Evolutionary conservation across 805 yeast species (phyloP), one percentile per base, ranked within the genome.

Genomic region (Wickerhamiella cacticola): DNA sequence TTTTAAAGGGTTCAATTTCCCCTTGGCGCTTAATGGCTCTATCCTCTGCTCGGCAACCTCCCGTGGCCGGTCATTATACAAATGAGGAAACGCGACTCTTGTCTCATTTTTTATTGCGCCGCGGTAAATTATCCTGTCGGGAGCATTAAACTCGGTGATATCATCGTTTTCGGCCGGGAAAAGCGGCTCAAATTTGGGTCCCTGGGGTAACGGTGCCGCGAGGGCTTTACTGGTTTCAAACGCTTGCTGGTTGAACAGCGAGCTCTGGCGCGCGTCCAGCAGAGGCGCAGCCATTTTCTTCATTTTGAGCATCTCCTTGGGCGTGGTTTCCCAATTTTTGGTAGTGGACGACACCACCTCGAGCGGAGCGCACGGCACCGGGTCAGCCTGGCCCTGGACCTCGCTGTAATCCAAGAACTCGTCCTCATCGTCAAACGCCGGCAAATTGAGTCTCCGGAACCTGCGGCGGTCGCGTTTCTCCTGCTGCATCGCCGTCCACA

Each of bases 391-490:
- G 42, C 29, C 42, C 21, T 39, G 29, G 0, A 79, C 66, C 48
- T 86, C 94, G n/a, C 78, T 58, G 79, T 84, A 92, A 49, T 80
- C 75, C 26, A 88, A 59, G 1, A 95, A 94, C 0, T 96, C 96
- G 62, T 89, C 97, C 63, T 92, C 98, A 60, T 92, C 99, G 63
- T 92, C 98, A 65, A 89, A 87, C 0, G 94, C 88, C 1, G 99
- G 99, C 55, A 92, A 83, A 49, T 86, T 73, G 84, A 92, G 80
- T 55, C 99, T 74, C 58, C 85, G 82, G 65, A 92, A 89, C 60
- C 84, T 94, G 28, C 78, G 69, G 55, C 97, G 73, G 60, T 88
- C 97, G 50, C 94, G 75, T 62, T 92, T 92, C 60, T 92, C 97
- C 42, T 89, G 72, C 57, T 96, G 75, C 99, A 92, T 92, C 66